phyloP scores from a whole-genome alignment of 2,329 filamentous ascomycete genomes.

The Penicillium nordicum region DNA sequence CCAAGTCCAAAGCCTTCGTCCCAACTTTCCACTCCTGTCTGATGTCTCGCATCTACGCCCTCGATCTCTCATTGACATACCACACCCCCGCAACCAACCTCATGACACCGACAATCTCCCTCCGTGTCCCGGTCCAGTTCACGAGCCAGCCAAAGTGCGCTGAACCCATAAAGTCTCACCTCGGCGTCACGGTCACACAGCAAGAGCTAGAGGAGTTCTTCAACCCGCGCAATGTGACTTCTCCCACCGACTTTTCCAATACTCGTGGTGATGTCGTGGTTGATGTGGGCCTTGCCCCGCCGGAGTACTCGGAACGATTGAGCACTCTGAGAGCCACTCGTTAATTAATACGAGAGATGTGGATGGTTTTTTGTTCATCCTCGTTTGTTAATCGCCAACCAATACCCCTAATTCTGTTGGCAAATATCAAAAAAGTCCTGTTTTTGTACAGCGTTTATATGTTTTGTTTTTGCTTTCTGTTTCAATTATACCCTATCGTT shows the following conservation, averaged over 20 bases:
- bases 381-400: neutral
- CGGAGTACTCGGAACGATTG: constrained; percentile 16
- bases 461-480: neutral
- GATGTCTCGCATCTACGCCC: constrained; percentile 59
- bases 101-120: constrained; percentile 37
- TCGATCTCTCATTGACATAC: constrained; percentile 58
- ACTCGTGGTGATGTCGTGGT: neutral
- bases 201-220: constrained; percentile 31
- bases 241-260: constrained; percentile 1
- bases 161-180: constrained; percentile 6
- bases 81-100: constrained; percentile 48
- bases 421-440: neutral
- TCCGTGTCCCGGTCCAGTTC: constrained; percentile 46
- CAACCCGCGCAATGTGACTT: constrained; percentile 25
- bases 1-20: constrained; percentile 58
- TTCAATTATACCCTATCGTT: constrained; percentile 1
- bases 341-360: neutral
- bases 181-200: constrained; percentile 21
- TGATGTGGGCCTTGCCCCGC: constrained; percentile 15
- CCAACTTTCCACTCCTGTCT: constrained; percentile 70
- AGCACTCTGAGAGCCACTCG: neutral
- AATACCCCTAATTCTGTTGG: constrained; percentile 3
- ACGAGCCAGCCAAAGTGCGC: constrained; percentile 21
- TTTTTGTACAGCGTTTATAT: neutral
- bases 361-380: neutral